These are phyloP conservation scores for Tetrapisispora phaffii DNA, from an alignment of 805 yeast species.

Conservation along the genomic window DNA sequence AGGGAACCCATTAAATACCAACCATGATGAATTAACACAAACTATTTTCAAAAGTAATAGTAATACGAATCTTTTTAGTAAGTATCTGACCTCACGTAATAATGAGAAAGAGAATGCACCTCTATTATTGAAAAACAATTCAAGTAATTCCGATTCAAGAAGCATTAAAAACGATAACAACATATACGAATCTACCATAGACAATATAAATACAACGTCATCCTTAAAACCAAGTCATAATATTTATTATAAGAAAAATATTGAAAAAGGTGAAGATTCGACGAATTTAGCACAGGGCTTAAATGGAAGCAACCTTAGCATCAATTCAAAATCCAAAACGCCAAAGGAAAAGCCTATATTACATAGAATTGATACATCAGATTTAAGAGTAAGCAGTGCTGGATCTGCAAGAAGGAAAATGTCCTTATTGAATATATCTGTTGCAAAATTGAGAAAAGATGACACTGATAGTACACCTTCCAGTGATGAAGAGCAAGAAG, in stretches of 20 bases:
- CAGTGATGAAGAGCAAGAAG: neutral
- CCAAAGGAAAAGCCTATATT: neutral
- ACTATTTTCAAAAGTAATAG: slow-evolving; percentile 1
- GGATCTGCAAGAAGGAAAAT: slow-evolving; percentile 10
- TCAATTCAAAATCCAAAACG: neutral
- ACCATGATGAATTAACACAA: slow-evolving; percentile 1
- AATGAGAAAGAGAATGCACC: slow-evolving; percentile 2
- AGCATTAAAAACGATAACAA: neutral
- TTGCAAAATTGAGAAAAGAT: slow-evolving; percentile 20
- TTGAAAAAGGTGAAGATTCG: slow-evolving; percentile 7
- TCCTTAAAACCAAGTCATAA: slow-evolving; percentile 2
- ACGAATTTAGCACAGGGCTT: neutral
- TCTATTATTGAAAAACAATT: too few relatives aligned
- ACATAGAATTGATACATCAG: neutral
- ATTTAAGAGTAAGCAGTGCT: neutral
- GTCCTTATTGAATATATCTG: slow-evolving; percentile 23
- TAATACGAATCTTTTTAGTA: slow-evolving; percentile 6
- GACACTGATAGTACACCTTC: neutral
- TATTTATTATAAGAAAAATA: slow-evolving; percentile 8
- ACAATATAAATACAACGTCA: neutral
- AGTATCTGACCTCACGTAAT: slow-evolving; percentile 3
- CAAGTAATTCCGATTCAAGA: neutral
- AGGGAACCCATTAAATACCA: neutral
- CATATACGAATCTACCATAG: neutral
- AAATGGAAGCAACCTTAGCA: neutral